These are phyloP conservation scores for Trypanosoma caninum DNA, from an alignment of 208 protist genomes.

Conservation along the genomic window DNA sequence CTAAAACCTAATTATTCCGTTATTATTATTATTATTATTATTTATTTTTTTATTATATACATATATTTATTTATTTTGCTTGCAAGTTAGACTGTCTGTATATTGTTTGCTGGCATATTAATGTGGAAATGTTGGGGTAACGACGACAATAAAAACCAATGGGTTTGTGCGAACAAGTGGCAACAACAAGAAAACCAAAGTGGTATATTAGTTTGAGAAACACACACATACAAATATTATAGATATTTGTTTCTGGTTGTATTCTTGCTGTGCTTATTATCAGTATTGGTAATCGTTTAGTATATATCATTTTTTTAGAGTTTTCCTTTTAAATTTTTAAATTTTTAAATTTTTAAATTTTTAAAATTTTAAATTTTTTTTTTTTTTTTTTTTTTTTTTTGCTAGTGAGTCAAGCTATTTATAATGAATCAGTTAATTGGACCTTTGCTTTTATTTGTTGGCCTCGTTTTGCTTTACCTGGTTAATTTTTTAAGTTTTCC, in stretches of 20 bases:
- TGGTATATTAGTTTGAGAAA: too few species aligned
- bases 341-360: too few species aligned
- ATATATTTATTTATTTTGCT: background rate
- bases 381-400: conserved; percentile 9
- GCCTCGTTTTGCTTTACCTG: conserved; percentile 1
- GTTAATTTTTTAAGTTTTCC: background rate
- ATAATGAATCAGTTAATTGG: conserved; percentile 18
- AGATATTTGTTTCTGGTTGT: too few species aligned
- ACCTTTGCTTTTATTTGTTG: background rate
- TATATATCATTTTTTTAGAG: conserved; percentile 1
- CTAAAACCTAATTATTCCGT: conserved; percentile 2
- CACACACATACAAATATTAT: too few species aligned
- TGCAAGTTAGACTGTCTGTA: too few species aligned
- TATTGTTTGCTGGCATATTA: too few species aligned
- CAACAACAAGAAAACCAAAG: too few species aligned
- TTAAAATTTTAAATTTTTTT: background rate
- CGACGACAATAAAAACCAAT: too few species aligned
- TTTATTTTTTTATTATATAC: conserved; percentile 3
- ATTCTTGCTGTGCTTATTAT: too few species aligned
- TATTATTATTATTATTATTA: background rate
- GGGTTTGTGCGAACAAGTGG: too few species aligned
- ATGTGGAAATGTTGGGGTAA: too few species aligned
- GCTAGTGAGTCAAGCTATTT: background rate
- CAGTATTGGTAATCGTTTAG: background rate
- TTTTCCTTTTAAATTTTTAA: too few species aligned